Percentiles rank a stretch among this genome's conserved stretches.
Evolutionary conservation across 2,329 filamentous ascomycete genomes (phyloP).

Genomic region (Neobulgaria alba): DNA sequence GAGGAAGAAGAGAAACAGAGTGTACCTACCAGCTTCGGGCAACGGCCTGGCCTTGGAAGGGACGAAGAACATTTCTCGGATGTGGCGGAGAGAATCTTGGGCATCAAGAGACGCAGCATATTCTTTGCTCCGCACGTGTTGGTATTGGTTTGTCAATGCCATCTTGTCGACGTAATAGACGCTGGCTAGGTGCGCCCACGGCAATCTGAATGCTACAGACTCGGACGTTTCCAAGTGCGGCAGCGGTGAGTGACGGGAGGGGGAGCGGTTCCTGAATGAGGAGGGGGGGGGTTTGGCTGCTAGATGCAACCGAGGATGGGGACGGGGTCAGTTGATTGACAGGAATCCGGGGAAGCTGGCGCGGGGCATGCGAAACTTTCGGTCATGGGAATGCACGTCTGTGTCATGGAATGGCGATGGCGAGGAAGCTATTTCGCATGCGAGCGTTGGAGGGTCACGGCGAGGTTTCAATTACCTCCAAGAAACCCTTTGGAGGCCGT

Average conservation of each 20-base stretch:
- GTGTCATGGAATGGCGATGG: slow-evolving; percentile 22
- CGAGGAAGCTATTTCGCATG: not conserved
- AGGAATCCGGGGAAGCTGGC: not conserved
- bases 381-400: slow-evolving; percentile 22
- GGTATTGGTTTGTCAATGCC: not conserved
- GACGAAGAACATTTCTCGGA: slow-evolving; percentile 66
- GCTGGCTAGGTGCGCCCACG: too few species aligned
- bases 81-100: slow-evolving; percentile 49
- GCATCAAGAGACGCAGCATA: slow-evolving; percentile 41
- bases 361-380: not conserved
- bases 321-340: not conserved
- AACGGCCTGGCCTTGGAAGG: slow-evolving; percentile 51
- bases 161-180: not conserved
- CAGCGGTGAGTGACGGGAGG: not conserved
- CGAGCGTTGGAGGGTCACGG: not conserved
- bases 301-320: not conserved
- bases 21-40: slow-evolving; percentile 19
- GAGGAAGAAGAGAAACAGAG: slow-evolving; percentile 3
- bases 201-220: too few species aligned
- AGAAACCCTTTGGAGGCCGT: slow-evolving; percentile 11
- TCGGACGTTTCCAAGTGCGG: too few species aligned
- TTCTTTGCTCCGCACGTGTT: slow-evolving; percentile 13
- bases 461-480: slow-evolving; percentile 18
- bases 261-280: not conserved
- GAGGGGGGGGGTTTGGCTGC: slow-evolving; percentile 4